These are phyloP conservation scores for Apiospora kogelbergensis DNA, from an alignment of 2,329 filamentous ascomycete genomes.

Conservation along the genomic window DNA sequence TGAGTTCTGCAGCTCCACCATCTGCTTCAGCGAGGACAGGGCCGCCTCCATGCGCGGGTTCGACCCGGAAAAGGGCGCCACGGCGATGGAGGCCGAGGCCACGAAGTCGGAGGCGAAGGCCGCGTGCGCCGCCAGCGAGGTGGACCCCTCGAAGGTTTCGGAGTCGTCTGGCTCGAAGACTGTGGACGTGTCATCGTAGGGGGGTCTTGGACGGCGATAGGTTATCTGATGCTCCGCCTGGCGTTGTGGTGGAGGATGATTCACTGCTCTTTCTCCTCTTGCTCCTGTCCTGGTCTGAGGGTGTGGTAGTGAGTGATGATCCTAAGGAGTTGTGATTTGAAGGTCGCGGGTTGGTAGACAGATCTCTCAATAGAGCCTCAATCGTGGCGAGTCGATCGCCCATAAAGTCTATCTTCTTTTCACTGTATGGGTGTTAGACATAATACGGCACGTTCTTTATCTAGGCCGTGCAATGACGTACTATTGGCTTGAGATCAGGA, in stretches of 20 bases:
- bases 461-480: constrained; percentile 24
- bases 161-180: constrained; percentile 58
- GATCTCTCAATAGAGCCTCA: constrained; percentile 36
- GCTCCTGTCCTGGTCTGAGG: neutral
- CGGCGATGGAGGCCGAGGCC: constrained; percentile 32
- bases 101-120: constrained; percentile 47
- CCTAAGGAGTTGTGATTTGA: neutral
- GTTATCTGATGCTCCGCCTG: constrained; percentile 12
- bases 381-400: constrained; percentile 39
- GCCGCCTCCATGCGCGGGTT: constrained; percentile 54
- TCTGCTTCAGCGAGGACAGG: constrained; percentile 50
- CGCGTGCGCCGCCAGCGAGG: constrained; percentile 45
- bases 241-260: neutral
- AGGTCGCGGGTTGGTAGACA: constrained; percentile 19
- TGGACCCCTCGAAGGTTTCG: constrained; percentile 47
- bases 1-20: constrained; percentile 49
- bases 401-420: constrained; percentile 49
- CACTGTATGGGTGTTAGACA: constrained; percentile 34
- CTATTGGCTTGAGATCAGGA: constrained; percentile 63
- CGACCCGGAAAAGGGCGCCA: constrained; percentile 41
- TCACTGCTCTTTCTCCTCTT: neutral
- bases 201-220: constrained; percentile 22
- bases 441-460: too few species aligned
- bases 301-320: neutral
- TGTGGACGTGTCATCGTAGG: constrained; percentile 35